Evolutionary conservation across 2,329 filamentous ascomycete genomes (phyloP), one percentile per base, ranked within the genome.

Genomic region (Epichloe aotearoae): DNA sequence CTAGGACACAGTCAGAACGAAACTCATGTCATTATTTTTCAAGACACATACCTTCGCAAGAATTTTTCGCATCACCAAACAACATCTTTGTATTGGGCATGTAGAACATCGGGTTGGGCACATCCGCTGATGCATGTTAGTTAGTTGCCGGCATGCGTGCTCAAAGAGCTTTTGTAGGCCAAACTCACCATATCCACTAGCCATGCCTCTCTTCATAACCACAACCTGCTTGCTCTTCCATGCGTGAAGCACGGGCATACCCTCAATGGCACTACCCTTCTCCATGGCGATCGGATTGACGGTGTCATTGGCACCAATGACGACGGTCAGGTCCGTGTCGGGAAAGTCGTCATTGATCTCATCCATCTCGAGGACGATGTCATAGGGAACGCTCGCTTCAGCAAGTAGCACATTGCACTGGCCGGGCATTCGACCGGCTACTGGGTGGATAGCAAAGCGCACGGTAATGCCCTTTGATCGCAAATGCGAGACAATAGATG

Each of bases 151-250:
- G 10, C 14, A 44, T 44, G 10, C 8, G 12, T n/a, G 30, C 15
- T 33, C 26, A 19, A 37, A 5, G 15, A 23, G 4, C 38, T n/a
- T 34, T 41, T 15, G 10, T 5, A 15, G 12, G 34, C 20, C 17
- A 23, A 33, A 69, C 79, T 69, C 60, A 84, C 83, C 87, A 66
- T 95, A 95, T 54, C 88, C 88, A 63, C 85, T 90, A 5, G 85
- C 84, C 84, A 95, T 83, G 47, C 88, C 84, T 53, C 89, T 75
- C 77, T 95, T 95, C 89, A 95, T 95, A 11, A 95, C 85, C 49
- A 95, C 79, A 1, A 93, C 87, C 62, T 91, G 83, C 73, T 94
- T 95, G 61, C 85, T 89, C 80, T 95, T 94, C 86, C 89, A 95
- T 5, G 86, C 89, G 56, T 95, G 86, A 58, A 95, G 71, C 20